A percentile compares a stretch with the other conserved stretches of the same genome.
phyloP scores from a whole-genome alignment of 768 basidiomycete species.

The Lentinula sp. region DNA sequence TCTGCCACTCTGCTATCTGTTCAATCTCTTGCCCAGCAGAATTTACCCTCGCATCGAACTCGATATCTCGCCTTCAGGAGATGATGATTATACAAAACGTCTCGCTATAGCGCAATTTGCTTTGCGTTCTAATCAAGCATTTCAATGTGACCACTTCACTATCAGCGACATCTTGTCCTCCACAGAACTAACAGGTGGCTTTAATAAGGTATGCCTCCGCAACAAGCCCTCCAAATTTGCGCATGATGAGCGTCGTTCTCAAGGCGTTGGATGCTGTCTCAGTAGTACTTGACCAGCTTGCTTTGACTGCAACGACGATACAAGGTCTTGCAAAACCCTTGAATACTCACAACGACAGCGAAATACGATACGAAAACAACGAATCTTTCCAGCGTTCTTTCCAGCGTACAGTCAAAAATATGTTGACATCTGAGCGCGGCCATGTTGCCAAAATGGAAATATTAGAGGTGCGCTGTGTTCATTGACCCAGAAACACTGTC shows the following conservation, averaged over 20 bases:
- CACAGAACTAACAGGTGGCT: not conserved
- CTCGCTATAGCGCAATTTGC: conserved; percentile 7
- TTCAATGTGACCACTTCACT: conserved; percentile 2
- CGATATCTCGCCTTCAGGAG: not conserved
- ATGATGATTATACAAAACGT: not conserved
- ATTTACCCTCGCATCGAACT: not conserved
- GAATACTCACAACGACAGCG: not conserved
- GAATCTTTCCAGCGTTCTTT: not conserved
- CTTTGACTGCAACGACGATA: not conserved
- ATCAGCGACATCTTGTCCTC: not conserved
- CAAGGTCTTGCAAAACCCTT: not conserved
- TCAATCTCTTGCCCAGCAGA: conserved; percentile 1
- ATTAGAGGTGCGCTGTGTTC: not conserved
- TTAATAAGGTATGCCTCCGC: not conserved
- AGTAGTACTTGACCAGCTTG: not conserved
- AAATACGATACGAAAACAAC: not conserved
- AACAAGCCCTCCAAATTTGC: not conserved
- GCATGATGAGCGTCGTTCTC: not conserved
- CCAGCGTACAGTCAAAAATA: not conserved
- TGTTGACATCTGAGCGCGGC: conserved; percentile 1
- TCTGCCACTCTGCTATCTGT: conserved; percentile 6
- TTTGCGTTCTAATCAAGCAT: not conserved
- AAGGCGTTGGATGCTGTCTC: conserved; percentile 2
- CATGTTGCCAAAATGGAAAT: conserved; percentile 1
- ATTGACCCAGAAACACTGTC: not conserved